These are phyloP conservation scores for Penicillium chermesinum DNA, from an alignment of 495 filamentous ascomycete species.

Conservation along the genomic window DNA sequence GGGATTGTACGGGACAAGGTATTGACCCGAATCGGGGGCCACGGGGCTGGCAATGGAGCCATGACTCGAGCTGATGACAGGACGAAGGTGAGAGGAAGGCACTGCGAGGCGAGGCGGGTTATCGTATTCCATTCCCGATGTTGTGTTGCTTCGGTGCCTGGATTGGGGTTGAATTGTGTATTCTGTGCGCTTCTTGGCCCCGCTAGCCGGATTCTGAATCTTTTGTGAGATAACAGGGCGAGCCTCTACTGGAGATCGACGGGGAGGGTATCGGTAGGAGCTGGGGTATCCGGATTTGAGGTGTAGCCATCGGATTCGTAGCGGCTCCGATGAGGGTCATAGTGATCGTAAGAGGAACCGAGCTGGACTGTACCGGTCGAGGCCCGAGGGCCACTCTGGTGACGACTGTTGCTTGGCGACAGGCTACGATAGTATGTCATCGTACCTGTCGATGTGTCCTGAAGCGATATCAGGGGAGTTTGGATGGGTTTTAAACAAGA, in stretches of 20 bases:
- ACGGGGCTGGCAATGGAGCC: conserved; percentile 30
- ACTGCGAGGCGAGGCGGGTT: conserved; percentile 23
- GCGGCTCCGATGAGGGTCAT: conserved; percentile 24
- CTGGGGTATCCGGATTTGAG: conserved; percentile 28
- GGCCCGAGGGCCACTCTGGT: conserved; percentile 36
- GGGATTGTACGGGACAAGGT: conserved; percentile 26
- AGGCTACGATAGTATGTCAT: conserved; percentile 14
- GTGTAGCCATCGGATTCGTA: conserved; percentile 32
- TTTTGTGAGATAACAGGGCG: conserved; percentile 33
- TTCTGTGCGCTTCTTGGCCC: conserved; percentile 37
- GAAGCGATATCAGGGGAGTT: not conserved
- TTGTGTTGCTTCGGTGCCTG: conserved; percentile 33
- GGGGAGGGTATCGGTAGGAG: conserved; percentile 27
- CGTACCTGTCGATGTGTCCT: not conserved
- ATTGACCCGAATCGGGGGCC: conserved; percentile 22
- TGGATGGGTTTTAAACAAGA: not conserved
- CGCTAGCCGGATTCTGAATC: conserved; percentile 29
- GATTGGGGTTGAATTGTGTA: conserved; percentile 37
- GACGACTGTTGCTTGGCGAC: conserved; percentile 33
- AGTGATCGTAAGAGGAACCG: conserved; percentile 33
- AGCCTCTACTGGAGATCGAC: conserved; percentile 30
- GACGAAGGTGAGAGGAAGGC: conserved; percentile 25
- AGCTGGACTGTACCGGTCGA: conserved; percentile 45
- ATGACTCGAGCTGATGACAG: conserved; percentile 25
- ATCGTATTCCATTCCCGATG: conserved; percentile 26